These are phyloP conservation scores for Lasiosphaeria miniovina DNA, from an alignment of 495 filamentous ascomycete species.

Conservation along the genomic window DNA sequence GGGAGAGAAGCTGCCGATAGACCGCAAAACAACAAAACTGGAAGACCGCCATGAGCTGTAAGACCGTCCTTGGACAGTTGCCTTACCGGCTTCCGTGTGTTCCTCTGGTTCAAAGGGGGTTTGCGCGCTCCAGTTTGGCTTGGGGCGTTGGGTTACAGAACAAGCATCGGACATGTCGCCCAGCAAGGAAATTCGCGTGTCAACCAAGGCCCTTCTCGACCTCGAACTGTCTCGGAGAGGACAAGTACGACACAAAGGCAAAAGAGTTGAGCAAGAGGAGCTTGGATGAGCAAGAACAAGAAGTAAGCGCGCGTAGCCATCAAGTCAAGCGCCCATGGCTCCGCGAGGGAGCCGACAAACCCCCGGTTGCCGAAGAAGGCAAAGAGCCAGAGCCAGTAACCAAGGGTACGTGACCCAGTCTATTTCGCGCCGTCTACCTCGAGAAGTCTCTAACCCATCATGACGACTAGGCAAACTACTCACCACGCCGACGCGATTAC, in stretches of 20 bases:
- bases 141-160: not conserved
- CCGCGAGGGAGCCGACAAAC: slow-evolving; percentile 59
- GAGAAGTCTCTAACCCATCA: not conserved
- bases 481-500: slow-evolving; percentile 82
- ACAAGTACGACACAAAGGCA: slow-evolving; percentile 30
- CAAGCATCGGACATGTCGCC: not conserved
- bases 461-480: slow-evolving; percentile 69
- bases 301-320: slow-evolving; percentile 32
- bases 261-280: slow-evolving; percentile 37
- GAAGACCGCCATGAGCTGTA: too few species aligned
- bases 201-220: slow-evolving; percentile 4
- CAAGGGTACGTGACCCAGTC: slow-evolving; percentile 51
- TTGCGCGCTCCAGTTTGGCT: not conserved
- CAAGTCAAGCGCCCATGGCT: slow-evolving; percentile 61
- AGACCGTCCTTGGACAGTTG: too few species aligned
- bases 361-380: slow-evolving; percentile 46
- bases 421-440: not conserved
- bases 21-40: too few species aligned
- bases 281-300: slow-evolving; percentile 36
- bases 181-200: not conserved
- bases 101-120: not conserved
- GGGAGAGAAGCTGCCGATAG: too few species aligned
- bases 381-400: slow-evolving; percentile 51
- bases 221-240: not conserved
- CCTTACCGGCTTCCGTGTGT: too few species aligned